These are phyloP conservation scores for Trichopus zeylanicus DNA, from an alignment of 116 monocot genomes.

Conservation along the genomic window DNA sequence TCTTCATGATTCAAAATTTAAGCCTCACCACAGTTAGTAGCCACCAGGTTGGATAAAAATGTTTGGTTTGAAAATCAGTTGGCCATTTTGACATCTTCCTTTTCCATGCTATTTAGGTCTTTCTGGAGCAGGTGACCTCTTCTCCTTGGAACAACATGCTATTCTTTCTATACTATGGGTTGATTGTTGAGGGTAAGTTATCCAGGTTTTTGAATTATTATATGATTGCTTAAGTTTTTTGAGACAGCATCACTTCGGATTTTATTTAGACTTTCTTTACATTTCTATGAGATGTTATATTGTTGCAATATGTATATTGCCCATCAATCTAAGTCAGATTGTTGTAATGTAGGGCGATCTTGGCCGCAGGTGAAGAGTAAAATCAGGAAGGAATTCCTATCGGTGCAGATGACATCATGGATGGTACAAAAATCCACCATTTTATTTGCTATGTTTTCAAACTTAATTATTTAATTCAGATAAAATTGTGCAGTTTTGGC, in stretches of 20 bases:
- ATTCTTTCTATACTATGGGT: slow-evolving; percentile 69
- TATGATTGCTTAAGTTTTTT: too few species aligned
- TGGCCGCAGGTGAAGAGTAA: slow-evolving; percentile 62
- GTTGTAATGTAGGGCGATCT: slow-evolving; percentile 38
- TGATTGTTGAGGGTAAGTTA: slow-evolving; percentile 66
- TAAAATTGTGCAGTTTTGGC: slow-evolving; percentile 76
- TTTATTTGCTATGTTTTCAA: background rate
- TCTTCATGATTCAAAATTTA: too few species aligned
- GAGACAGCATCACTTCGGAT: too few species aligned
- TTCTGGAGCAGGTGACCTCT: slow-evolving; percentile 73
- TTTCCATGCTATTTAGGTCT: slow-evolving; percentile 38
- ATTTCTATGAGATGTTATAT: too few species aligned
- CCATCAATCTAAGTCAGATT: background rate
- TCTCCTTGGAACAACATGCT: slow-evolving; percentile 79
- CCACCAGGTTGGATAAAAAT: background rate
- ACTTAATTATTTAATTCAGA: background rate
- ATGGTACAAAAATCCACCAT: slow-evolving; percentile 34
- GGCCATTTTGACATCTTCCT: background rate
- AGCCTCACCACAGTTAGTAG: background rate
- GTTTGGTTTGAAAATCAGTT: background rate
- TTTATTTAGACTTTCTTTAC: too few species aligned
- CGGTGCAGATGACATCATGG: slow-evolving; percentile 78
- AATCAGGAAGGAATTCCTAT: slow-evolving; percentile 62
- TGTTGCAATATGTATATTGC: background rate
- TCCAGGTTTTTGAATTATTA: background rate